Percentiles rank a stretch among this genome's conserved stretches.
Evolutionary conservation across 2,329 filamentous ascomycete species (phyloP).

Genomic region (Paracoccidioides lutzii): DNA sequence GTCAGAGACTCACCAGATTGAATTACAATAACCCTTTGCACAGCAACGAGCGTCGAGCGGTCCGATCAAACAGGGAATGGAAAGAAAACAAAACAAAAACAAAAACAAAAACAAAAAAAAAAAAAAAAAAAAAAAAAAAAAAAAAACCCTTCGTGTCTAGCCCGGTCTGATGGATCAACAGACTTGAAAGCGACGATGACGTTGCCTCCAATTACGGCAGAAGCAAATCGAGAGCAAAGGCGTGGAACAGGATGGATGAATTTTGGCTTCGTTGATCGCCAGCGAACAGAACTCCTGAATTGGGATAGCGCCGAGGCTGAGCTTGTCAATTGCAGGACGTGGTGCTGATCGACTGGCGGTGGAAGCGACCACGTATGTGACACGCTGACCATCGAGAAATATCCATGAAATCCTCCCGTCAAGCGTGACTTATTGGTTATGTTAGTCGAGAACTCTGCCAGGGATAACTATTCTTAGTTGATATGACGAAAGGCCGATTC

Average conservation of each 20-base stretch:
- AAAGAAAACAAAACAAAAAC: too few species aligned
- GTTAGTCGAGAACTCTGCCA: background rate
- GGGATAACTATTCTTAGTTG: background rate
- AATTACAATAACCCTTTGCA: background rate
- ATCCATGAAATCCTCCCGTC: slow-evolving; percentile 1
- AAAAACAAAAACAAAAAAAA: too few species aligned
- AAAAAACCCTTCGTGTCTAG: background rate
- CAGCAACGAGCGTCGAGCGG: background rate
- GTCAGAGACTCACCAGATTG: background rate
- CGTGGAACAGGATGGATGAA: background rate
- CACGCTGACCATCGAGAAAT: slow-evolving; percentile 4
- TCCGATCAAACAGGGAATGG: background rate
- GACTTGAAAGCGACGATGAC: background rate
- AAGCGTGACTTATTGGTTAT: background rate
- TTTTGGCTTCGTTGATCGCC: slow-evolving; percentile 3
- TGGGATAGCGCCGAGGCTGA: slow-evolving; percentile 4
- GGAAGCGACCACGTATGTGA: slow-evolving; percentile 14
- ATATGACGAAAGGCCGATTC: background rate
- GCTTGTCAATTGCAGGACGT: slow-evolving; percentile 7
- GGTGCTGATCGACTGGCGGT: slow-evolving; percentile 11
- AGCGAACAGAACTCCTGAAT: slow-evolving; percentile 4
- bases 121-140: too few species aligned
- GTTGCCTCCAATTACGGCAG: background rate
- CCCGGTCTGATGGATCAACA: background rate
- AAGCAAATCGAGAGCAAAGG: background rate